These are phyloP conservation scores for Colletotrichum chlorophyti DNA, from an alignment of 2,329 filamentous ascomycete species.

Conservation along the genomic window DNA sequence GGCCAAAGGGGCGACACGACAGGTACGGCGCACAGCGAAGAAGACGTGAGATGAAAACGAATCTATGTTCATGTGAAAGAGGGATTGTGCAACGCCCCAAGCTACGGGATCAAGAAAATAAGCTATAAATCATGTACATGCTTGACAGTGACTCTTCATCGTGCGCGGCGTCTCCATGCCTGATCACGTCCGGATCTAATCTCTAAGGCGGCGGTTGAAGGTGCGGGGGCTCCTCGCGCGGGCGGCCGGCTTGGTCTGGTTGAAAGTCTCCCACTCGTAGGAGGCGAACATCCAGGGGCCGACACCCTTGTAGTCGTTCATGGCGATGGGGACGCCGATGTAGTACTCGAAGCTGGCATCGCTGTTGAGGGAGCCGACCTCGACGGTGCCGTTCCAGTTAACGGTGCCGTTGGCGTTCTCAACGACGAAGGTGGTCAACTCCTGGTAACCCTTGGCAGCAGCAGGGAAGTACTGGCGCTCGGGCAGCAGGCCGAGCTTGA, in stretches of 20 bases:
- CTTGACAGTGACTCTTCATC: not conserved
- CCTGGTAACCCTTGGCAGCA: conserved; percentile 40
- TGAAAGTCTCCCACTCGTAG: conserved; percentile 32
- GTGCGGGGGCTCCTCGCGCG: conserved; percentile 1
- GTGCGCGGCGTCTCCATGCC: no score
- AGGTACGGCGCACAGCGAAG: not conserved
- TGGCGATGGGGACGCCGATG: conserved; percentile 10
- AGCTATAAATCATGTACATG: conserved; percentile 23
- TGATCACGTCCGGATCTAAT: no score
- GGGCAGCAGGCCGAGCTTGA: conserved; percentile 37
- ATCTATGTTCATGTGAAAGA: conserved; percentile 14
- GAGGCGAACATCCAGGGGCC: conserved; percentile 31
- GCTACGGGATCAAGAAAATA: conserved; percentile 11
- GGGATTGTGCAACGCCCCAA: conserved; percentile 3
- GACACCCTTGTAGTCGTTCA: conserved; percentile 32
- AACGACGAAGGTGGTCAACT: conserved; percentile 53
- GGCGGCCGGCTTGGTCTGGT: conserved; percentile 9
- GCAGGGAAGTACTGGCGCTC: conserved; percentile 46
- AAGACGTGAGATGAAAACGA: not conserved
- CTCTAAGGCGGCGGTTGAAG: conserved; percentile 18
- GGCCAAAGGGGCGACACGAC: not conserved
- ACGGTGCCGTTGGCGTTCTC: conserved; percentile 55
- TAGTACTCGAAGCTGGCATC: conserved; percentile 54
- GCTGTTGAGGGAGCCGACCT: conserved; percentile 57
- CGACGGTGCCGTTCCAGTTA: conserved; percentile 58